A percentile compares a stretch with the other conserved stretches of the same genome.
Evolutionary conservation across 768 basidiomycete species (phyloP).

Genomic region (Kwoniella mangroviensis): DNA sequence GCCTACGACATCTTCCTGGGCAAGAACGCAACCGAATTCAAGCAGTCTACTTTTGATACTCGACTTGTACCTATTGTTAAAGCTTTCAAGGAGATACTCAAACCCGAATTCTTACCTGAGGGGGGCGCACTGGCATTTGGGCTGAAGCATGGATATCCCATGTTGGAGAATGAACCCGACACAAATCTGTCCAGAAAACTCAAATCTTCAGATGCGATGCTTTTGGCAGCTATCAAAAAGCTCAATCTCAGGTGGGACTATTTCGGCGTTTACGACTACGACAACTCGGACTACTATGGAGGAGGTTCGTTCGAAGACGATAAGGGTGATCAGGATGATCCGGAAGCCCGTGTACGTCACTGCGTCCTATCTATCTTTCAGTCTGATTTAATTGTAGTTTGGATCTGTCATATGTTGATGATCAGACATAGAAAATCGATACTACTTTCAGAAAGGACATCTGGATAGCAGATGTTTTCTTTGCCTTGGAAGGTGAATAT

Average conservation of each 20-base stretch:
- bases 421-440: neutral
- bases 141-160: neutral
- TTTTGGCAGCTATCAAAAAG: neutral
- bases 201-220: conserved; percentile 5
- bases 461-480: neutral
- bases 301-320: neutral
- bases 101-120: neutral
- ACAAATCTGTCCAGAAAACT: neutral
- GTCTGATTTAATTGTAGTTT: too few species aligned
- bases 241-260: neutral
- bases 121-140: conserved; percentile 2
- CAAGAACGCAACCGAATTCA: neutral
- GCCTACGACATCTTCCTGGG: conserved; percentile 51
- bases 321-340: neutral
- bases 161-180: neutral
- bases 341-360: neutral
- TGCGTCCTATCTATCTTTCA: too few species aligned
- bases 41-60: neutral
- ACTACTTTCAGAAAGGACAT: neutral
- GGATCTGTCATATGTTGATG: neutral
- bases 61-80: neutral
- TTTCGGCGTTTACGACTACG: conserved; percentile 3
- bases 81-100: neutral
- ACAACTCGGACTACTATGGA: neutral
- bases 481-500: neutral